Base-by-base conservation (phyloP, 1,284 basidiomycete genomes). In the Meira nashicola region DNA sequence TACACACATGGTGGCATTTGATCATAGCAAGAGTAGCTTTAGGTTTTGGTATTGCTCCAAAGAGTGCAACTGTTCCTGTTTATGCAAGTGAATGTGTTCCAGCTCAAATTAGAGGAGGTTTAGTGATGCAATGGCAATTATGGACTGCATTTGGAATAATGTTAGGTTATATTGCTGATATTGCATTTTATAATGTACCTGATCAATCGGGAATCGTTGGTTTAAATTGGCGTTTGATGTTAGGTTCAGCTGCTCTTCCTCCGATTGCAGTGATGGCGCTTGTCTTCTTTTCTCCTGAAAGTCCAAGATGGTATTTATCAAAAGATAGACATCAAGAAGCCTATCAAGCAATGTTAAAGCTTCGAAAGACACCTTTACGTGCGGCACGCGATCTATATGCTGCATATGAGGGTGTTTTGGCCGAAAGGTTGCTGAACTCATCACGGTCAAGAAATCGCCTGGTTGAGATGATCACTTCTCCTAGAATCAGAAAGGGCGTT, bases 331-430 rank as follows among this genome's bases (percentile, higher is more conserved):
- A 57, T 37, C 7, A 12, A 9, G 78, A 87, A 38, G 89, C 89
- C 0, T 88, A 83, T 73, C 69, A 83, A 2, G 86, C 87, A 1
- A 81, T 90, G 15, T 78, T 80, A 25, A 82, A 84, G 10, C 82
- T 92, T 0, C 85, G 90, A 19, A 82, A 84, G 78, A 83, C 83
- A 58, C 81, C 80, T 6, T 75, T 92, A 15, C 87, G 89, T 68
- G 90, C 90, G 3, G 87, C 88, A 6, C 81, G 85, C 80, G 82
- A 89, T 69, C 69, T 81, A 8, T 81, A 79, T 73, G 78, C 78
- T 70, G 88, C 89, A 53, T 85, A 89, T 71, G 63, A 68, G 17
- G 60, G 67, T 14, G 39, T 66, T 17, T 54, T 66, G 17, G 83
- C 87, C 70, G 89, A 50, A 37, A 65, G 84, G 58, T 81, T 87